Evolutionary conservation across 371 early-diverging fungal species (phyloP).

Genomic region (Conidiobolus incongruus): DNA sequence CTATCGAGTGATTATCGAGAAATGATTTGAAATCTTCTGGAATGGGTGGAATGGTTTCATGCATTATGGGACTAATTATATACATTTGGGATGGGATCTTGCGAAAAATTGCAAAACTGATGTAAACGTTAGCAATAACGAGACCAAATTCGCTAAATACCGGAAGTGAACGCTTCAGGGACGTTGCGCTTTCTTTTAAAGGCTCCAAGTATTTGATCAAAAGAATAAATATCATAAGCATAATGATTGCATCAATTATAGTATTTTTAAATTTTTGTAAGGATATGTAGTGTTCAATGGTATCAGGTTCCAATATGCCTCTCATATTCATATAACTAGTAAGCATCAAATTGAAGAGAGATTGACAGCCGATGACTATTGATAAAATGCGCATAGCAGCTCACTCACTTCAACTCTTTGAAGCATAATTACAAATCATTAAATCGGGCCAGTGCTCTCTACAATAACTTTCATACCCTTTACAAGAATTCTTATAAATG

Average conservation of each 20-base stretch:
- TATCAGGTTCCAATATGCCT: not conserved
- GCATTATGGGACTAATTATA: not conserved
- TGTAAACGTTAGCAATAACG: not conserved
- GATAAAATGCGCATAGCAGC: not conserved
- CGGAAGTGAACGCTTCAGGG: not conserved
- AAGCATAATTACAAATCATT: not conserved
- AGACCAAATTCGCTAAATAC: not conserved
- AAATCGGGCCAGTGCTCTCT: not conserved
- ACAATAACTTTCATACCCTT: no score
- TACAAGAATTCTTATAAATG: no score
- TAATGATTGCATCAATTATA: not conserved
- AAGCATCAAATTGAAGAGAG: not conserved
- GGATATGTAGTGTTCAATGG: not conserved
- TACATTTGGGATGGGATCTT: not conserved
- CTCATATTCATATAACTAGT: not conserved
- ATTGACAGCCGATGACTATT: not conserved
- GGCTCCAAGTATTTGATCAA: no score
- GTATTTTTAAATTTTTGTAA: not conserved
- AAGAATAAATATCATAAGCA: not conserved
- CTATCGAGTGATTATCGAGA: not conserved
- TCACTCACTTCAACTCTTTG: not conserved
- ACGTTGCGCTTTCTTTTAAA: not conserved
- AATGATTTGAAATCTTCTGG: not conserved
- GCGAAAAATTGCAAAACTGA: not conserved
- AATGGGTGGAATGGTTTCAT: not conserved